Evolutionary conservation across 805 yeast species (phyloP).

Genomic region (Sugiyamaella marilandica): DNA sequence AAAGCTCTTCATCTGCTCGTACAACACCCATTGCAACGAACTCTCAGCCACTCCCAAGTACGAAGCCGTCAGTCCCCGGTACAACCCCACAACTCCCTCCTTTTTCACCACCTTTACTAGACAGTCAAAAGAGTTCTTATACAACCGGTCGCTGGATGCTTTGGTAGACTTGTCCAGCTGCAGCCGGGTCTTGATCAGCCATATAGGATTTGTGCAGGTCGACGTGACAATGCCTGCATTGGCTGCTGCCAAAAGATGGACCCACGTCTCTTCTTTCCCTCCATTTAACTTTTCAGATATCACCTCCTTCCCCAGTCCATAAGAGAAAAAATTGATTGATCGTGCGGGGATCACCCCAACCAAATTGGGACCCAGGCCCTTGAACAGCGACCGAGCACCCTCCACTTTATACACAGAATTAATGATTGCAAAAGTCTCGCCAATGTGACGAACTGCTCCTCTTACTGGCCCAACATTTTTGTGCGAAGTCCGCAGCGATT

Average conservation of each 20-base stretch:
- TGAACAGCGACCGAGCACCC: slow-evolving; percentile 82
- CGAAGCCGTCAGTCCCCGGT: slow-evolving; percentile 90
- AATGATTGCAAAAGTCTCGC: slow-evolving; percentile 74
- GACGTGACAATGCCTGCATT: slow-evolving; percentile 92
- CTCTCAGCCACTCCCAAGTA: slow-evolving; percentile 91
- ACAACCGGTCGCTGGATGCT: slow-evolving; percentile 45
- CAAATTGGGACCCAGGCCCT: slow-evolving; percentile 93
- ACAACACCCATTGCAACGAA: slow-evolving; percentile 92
- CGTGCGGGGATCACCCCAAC: slow-evolving; percentile 98
- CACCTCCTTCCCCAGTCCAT: slow-evolving; percentile 85
- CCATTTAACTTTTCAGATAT: slow-evolving; percentile 62
- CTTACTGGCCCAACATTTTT: slow-evolving; percentile 27
- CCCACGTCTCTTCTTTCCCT: slow-evolving; percentile 75
- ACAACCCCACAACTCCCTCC: slow-evolving; percentile 79
- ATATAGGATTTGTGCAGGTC: slow-evolving; percentile 95
- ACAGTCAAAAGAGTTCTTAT: slow-evolving; percentile 85
- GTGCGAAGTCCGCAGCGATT: slow-evolving; percentile 8
- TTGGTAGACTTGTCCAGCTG: slow-evolving; percentile 72
- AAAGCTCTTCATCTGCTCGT: slow-evolving; percentile 84
- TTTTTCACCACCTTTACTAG: slow-evolving; percentile 56
- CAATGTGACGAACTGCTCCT: slow-evolving; percentile 65
- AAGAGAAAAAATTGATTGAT: slow-evolving; percentile 92
- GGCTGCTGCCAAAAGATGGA: slow-evolving; percentile 82
- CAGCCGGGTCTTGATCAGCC: slow-evolving; percentile 92
- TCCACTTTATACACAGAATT: slow-evolving; percentile 64